Evolutionary conservation across 768 basidiomycete species (phyloP), one percentile per base, ranked within the genome.

Genomic region (Imleria badia): DNA sequence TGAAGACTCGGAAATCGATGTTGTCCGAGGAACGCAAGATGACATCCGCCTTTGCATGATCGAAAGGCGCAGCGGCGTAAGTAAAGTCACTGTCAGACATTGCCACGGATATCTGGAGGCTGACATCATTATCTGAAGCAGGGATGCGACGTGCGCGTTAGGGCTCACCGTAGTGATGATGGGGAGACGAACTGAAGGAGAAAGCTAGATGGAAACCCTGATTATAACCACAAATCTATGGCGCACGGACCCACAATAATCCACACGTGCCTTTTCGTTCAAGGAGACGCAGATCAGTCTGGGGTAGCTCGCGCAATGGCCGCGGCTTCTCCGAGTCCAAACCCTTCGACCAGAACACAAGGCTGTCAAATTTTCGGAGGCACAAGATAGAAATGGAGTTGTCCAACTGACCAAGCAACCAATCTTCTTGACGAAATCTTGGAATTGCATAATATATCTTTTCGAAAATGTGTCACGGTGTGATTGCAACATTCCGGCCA

Each of bases 1-100:
- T 26, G 26, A 26, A 26, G 6, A 26, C 26, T 26, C 26, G 26
- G 26, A 26, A 26, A 26, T 26, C 26, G 26, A 26, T 6, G 26
- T 26, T 26, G 26, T 26, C 26, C 26, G 26, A 26, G 3, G 26
- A 65, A 11, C 62, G 70, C 23, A 71, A 34, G 40, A 68, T 60
- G 48, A 71, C 15, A 15, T 70, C 60, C 9, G 54, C 56, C 42
- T 65, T 51, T 29, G 40, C 15, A 13, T 70, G 67, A n/a, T 64
- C 51, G 38, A 67, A 67, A 0, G 65, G 65, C 0, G 56, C 35
- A 15, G 60, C 17, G 2, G 68, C 66, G 15, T 58, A 56, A 17
- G 23, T 3, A 22, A 36, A 12, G 2, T 23, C 43, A n/a, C n/a
- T n/a, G 2, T 8, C 14, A 9, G 40, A 46, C 15, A 46, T 38